Evolutionary conservation across 1,284 basidiomycete species (phyloP).

Genomic region (Cryptococcus sp.): DNA sequence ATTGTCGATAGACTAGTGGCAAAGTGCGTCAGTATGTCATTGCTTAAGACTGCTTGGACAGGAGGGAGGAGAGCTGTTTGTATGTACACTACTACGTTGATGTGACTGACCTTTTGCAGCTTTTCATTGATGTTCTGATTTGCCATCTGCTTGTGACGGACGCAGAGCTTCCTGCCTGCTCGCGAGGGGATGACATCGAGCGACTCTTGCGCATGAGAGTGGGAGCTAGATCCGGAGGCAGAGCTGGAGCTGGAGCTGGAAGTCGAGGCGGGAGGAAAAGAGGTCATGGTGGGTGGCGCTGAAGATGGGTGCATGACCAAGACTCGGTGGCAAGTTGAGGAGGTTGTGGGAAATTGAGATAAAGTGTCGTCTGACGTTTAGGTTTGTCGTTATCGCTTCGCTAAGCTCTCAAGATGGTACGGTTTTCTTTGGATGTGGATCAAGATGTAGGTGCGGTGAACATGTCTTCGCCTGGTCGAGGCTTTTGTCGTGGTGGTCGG

Average conservation of each 20-base stretch:
- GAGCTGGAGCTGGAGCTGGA: neutral
- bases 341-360: neutral
- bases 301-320: slow-evolving; percentile 4
- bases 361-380: too few relatives aligned
- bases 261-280: slow-evolving; percentile 10
- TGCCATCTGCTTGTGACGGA: slow-evolving; percentile 88
- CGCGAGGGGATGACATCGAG: slow-evolving; percentile 37
- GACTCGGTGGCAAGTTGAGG: neutral
- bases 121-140: slow-evolving; percentile 92
- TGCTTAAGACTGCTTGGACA: too few relatives aligned
- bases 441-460: too few relatives aligned
- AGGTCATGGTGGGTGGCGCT: slow-evolving; percentile 18
- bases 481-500: too few relatives aligned
- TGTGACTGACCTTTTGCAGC: slow-evolving; percentile 77
- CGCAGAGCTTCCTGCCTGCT: slow-evolving; percentile 50
- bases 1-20: slow-evolving; percentile 79
- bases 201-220: slow-evolving; percentile 11
- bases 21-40: neutral
- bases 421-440: too few relatives aligned
- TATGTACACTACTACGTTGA: neutral
- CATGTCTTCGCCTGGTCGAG: too few relatives aligned
- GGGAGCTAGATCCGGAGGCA: slow-evolving; percentile 1
- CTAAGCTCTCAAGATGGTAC: too few relatives aligned
- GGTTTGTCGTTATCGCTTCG: too few relatives aligned
- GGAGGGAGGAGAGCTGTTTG: too few relatives aligned